Evolutionary conservation across 2,329 filamentous ascomycete species (phyloP).

Genomic region (Fusarium duplospermum): DNA sequence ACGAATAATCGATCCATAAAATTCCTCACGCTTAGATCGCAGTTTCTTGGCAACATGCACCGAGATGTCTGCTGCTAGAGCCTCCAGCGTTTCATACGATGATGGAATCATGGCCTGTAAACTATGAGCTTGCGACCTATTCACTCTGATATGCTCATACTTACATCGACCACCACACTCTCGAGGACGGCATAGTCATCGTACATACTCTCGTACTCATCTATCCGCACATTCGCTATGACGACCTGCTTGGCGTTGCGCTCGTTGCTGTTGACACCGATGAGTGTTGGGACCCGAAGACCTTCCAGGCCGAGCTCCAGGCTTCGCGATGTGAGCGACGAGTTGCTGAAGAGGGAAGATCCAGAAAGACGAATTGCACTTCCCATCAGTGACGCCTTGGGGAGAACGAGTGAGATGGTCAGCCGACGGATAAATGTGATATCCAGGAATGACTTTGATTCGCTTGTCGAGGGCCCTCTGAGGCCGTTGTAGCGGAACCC

Average conservation of each 20-base stretch:
- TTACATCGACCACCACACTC: slow-evolving; percentile 69
- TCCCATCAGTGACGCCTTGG: slow-evolving; percentile 77
- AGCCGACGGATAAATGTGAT: slow-evolving; percentile 56
- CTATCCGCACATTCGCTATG: slow-evolving; percentile 71
- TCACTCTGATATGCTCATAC: slow-evolving; percentile 31
- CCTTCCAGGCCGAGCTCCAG: slow-evolving; percentile 62
- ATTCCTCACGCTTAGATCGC: slow-evolving; percentile 30
- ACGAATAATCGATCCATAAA: slow-evolving; percentile 62
- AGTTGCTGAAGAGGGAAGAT: slow-evolving; percentile 55
- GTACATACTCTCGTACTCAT: slow-evolving; percentile 57
- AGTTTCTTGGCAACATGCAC: slow-evolving; percentile 59
- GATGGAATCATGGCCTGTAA: slow-evolving; percentile 65
- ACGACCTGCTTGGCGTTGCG: slow-evolving; percentile 74
- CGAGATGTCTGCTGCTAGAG: slow-evolving; percentile 64
- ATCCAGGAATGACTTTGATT: slow-evolving; percentile 46
- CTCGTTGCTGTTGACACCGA: slow-evolving; percentile 81
- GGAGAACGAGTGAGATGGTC: slow-evolving; percentile 66
- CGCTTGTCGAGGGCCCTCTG: not conserved
- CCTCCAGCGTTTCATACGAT: slow-evolving; percentile 72
- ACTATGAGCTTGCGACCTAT: not conserved
- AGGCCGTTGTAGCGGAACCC: slow-evolving; percentile 36
- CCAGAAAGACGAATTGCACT: slow-evolving; percentile 66
- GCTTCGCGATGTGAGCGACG: slow-evolving; percentile 42
- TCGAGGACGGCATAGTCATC: slow-evolving; percentile 70
- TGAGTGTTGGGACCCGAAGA: slow-evolving; percentile 73